Percentiles rank a stretch among this genome's conserved stretches.
Evolutionary conservation across 441 rosid genomes (phyloP).

Genomic region (Pelargonium australe): DNA sequence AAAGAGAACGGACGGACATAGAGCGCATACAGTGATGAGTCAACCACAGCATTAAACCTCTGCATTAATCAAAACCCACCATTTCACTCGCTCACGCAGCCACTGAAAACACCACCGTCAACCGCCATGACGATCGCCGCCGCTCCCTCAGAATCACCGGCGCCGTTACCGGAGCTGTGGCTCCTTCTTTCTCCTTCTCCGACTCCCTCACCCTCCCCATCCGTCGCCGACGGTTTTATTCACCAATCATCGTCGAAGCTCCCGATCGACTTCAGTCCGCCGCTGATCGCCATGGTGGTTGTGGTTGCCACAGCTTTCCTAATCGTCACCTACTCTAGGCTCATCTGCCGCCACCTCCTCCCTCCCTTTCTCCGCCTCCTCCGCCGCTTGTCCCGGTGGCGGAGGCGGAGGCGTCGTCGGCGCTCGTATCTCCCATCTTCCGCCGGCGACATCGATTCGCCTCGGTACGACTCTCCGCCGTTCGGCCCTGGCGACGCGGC

Average conservation of each 20-base stretch:
- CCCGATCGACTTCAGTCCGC: slow-evolving; percentile 71
- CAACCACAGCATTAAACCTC: neutral
- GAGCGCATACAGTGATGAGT: too few species aligned
- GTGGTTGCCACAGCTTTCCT: slow-evolving; percentile 75
- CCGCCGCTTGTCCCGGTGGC: slow-evolving; percentile 41
- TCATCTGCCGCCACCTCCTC: slow-evolving; percentile 61
- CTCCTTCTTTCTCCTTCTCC: slow-evolving; percentile 20
- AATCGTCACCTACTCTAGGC: slow-evolving; percentile 65
- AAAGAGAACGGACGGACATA: neutral
- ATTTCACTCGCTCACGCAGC: too few species aligned
- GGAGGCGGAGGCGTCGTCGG: slow-evolving; percentile 38
- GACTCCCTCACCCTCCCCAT: slow-evolving; percentile 14
- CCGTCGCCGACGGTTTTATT: slow-evolving; percentile 11
- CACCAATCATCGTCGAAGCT: slow-evolving; percentile 27
- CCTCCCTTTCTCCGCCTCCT: slow-evolving; percentile 37
- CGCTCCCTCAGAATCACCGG: neutral
- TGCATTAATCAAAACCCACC: neutral
- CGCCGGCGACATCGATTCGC: slow-evolving; percentile 45
- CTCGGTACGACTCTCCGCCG: slow-evolving; percentile 40
- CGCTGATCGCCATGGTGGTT: slow-evolving; percentile 82
- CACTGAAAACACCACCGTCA: too few species aligned
- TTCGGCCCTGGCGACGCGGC: slow-evolving; percentile 24
- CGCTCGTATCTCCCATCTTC: slow-evolving; percentile 36
- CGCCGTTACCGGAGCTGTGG: slow-evolving; percentile 11
- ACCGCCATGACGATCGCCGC: too few species aligned